phyloP scores from a whole-genome alignment of 176 grass and related monocot species.

The Raddia distichophylla region DNA sequence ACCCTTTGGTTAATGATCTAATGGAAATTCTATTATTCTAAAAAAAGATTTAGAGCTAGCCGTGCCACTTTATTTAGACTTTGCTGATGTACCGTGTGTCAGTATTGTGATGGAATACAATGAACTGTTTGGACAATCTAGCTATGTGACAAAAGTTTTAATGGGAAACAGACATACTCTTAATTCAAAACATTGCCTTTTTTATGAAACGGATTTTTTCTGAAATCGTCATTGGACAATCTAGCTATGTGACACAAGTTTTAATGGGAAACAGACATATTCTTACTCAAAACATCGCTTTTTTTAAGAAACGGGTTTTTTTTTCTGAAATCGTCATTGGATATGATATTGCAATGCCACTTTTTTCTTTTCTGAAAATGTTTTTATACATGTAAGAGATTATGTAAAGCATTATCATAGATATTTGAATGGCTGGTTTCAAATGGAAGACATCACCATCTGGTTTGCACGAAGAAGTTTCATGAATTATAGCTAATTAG shows the following conservation, averaged over 20 bases:
- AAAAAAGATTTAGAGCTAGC: background rate
- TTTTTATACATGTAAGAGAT: slow-evolving; percentile 3
- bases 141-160: background rate
- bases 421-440: background rate
- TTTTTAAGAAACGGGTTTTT: no score
- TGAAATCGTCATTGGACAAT: no score
- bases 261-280: no score
- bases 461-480: background rate
- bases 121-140: background rate
- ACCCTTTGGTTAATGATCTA: no score
- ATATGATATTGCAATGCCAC: background rate
- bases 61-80: background rate
- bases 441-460: background rate
- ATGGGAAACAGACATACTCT: background rate
- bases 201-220: background rate
- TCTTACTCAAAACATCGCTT: no score
- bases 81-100: background rate
- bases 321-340: background rate
- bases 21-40: no score
- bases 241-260: no score
- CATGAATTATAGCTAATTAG: background rate
- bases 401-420: background rate
- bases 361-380: background rate
- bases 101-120: slow-evolving; percentile 4
- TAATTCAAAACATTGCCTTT: background rate